phyloP scores from a whole-genome alignment of 176 grass and related monocot genomes.

The Rhynchospora tenuis region DNA sequence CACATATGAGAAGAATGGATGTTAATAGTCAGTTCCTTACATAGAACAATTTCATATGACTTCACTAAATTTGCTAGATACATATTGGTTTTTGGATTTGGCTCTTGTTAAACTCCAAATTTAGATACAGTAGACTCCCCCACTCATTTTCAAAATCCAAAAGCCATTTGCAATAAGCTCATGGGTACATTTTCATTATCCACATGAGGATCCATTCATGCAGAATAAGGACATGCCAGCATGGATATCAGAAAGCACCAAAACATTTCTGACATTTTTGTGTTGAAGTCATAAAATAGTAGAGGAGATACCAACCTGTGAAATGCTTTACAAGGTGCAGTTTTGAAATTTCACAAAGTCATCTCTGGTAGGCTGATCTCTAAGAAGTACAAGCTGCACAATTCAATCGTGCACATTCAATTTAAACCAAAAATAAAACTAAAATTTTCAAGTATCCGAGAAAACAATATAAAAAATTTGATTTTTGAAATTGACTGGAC shows the following conservation, averaged over 20 bases:
- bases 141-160: not conserved
- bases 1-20: too few relatives aligned
- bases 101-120: not conserved
- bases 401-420: not conserved
- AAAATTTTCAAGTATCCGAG: conserved; percentile 8
- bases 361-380: conserved; percentile 81
- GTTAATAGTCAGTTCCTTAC: not conserved
- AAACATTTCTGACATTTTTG: not conserved
- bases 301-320: conserved; percentile 6
- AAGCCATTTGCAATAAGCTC: not conserved
- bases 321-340: not conserved
- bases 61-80: not conserved
- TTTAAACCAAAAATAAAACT: not conserved
- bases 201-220: not conserved
- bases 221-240: not conserved
- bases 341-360: conserved; percentile 29
- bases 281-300: not conserved
- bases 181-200: not conserved
- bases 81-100: not conserved
- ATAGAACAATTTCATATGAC: not conserved
- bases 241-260: not conserved
- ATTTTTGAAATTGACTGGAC: not conserved
- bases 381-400: conserved; percentile 91
- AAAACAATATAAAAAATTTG: conserved; percentile 2
- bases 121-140: not conserved